Evolutionary conservation across 345 rosid genomes (phyloP), one percentile per base, ranked within the genome.

Genomic region (Populus ilicifolia): DNA sequence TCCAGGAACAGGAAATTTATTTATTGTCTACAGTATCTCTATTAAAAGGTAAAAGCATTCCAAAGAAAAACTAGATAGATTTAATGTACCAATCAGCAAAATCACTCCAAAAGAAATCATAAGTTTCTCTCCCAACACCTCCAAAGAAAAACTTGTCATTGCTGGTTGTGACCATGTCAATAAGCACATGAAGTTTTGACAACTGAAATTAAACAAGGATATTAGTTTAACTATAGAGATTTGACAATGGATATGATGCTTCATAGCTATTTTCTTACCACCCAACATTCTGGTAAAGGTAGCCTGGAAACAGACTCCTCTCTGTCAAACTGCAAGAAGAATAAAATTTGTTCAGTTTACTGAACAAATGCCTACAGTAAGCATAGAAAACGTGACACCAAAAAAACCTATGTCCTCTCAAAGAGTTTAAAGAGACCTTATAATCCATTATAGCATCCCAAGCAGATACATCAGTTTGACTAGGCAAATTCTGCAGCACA

Each of bases 51-150:
- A 16, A 67, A 36, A 2, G 27, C 50, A 50, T 20, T 65, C 67
- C n/a, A 29, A 12, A n/a, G 2, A 30, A 66, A 50, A 69, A 36
- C 52, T 48, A 72, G 38, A 69, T 72, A 43, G 66, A 56, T 82
- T 76, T 21, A 39, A 75, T 79, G 70, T 89, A 95, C 99, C 99
- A 93, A 84, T 95, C 97, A 33, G 99, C 99, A 76, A 90, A 95
- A 81, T 95, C 99, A 41, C 98, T 89, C 99, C 99, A 93, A 81
- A 93, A 92, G 87, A 95, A 95, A 75, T 95, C 97, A 84, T 95
- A 93, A 81, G 78, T 85, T 85, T 95, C 99, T 89, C 99, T 93
- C 71, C 94, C 99, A 69, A 92, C 88, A 56, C 93, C 99, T 74
- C 97, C 98, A 82, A 95, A 93, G 90, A 87, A 93, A 78, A 85